A percentile compares a stretch with the other conserved stretches of the same genome.
These are phyloP conservation scores for Neurospora crassa DNA, from an alignment of 2,329 filamentous ascomycete genomes.

Conservation along the genomic window DNA sequence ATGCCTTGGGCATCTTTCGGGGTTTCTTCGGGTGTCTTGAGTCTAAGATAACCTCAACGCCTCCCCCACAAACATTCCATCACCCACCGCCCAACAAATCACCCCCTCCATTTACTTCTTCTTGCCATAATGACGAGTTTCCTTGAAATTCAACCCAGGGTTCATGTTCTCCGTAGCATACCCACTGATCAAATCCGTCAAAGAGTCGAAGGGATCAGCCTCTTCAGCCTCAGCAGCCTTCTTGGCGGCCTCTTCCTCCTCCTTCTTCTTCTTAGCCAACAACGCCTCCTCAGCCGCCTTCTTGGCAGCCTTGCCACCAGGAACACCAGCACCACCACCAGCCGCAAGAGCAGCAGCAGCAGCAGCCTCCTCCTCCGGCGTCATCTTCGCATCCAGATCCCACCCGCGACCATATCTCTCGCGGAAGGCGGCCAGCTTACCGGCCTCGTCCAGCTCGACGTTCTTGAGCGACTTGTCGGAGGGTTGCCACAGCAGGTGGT, in stretches of 20 bases:
- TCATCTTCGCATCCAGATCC: conserved; percentile 46
- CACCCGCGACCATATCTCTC: conserved; percentile 74
- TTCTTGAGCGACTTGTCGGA: conserved; percentile 70
- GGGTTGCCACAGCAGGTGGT: conserved; percentile 87
- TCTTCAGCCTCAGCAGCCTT: conserved; percentile 18
- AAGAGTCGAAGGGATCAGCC: conserved; percentile 24
- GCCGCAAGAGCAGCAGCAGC: conserved; percentile 22
- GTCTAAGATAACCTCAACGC: background rate
- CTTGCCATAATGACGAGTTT: conserved; percentile 23
- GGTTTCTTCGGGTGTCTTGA: background rate
- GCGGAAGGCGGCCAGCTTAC: conserved; percentile 77
- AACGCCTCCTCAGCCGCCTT: conserved; percentile 15
- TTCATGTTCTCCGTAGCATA: conserved; percentile 35
- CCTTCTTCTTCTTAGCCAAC: conserved; percentile 18
- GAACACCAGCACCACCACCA: conserved; percentile 10
- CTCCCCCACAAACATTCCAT: background rate
- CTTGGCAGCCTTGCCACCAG: conserved; percentile 10
- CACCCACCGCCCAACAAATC: background rate
- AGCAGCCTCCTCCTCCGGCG: conserved; percentile 23
- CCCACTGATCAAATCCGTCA: conserved; percentile 42
- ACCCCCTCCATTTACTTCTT: conserved; percentile 29
- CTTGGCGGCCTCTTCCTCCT: conserved; percentile 14
- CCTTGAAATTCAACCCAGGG: conserved; percentile 31
- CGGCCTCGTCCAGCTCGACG: conserved; percentile 91
- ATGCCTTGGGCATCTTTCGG: background rate